Conservation (phyloP, 2,329 filamentous ascomycete species). For the Diaporthe sp. region DNA sequence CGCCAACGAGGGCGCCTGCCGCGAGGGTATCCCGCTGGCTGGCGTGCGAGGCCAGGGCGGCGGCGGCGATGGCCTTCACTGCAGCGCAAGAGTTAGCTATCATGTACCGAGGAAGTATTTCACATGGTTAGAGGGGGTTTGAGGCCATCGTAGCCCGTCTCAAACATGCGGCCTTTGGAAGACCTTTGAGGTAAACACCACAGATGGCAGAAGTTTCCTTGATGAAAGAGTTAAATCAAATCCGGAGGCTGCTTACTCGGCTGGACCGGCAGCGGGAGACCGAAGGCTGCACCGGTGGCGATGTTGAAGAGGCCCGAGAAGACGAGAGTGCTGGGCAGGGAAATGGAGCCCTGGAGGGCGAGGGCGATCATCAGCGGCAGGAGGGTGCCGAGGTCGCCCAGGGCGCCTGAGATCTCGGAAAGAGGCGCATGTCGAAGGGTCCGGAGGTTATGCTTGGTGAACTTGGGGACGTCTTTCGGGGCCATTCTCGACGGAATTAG, state of each 20-base stretch:
- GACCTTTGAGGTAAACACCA: not conserved
- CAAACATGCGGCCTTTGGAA: not conserved
- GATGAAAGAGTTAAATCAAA: not conserved
- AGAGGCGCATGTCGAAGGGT: conserved; percentile 62
- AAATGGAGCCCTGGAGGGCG: conserved; percentile 81
- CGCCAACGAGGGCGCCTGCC: conserved; percentile 84
- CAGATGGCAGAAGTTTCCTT: not conserved
- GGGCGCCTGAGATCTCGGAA: conserved; percentile 87
- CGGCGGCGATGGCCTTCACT: conserved; percentile 87
- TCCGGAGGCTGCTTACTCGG: conserved; percentile 57
- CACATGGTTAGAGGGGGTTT: not conserved
- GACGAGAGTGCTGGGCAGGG: conserved; percentile 85
- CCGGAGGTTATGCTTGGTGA: conserved; percentile 62
- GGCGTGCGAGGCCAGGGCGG: conserved; percentile 81
- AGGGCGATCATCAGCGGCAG: conserved; percentile 91
- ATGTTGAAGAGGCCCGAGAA: conserved; percentile 93
- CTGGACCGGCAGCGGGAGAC: conserved; percentile 91
- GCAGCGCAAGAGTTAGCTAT: conserved; percentile 46
- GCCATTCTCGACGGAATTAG: conserved; percentile 40
- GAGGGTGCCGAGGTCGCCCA: conserved; percentile 90
- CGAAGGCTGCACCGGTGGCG: conserved; percentile 84
- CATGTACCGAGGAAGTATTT: not conserved
- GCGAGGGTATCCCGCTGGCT: conserved; percentile 80
- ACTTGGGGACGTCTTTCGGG: conserved; percentile 48
- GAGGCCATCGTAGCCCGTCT: not conserved